phyloP scores from a whole-genome alignment of 2,329 filamentous ascomycete genomes.

The Epichloe sylvatica region DNA sequence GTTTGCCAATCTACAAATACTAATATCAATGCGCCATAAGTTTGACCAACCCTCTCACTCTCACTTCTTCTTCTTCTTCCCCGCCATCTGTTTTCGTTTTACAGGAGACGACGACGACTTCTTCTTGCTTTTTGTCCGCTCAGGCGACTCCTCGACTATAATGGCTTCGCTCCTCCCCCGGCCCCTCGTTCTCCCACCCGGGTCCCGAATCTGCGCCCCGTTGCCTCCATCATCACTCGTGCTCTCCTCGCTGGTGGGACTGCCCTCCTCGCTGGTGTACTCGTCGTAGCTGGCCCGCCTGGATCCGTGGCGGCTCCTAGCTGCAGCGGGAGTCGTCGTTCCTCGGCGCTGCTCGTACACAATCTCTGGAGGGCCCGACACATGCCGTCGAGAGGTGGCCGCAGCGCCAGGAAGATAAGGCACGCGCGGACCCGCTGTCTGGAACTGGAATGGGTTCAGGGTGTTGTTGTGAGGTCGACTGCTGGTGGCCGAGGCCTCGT shows the following conservation, averaged over 20 bases:
- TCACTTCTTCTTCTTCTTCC: constrained; percentile 18
- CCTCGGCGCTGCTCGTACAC: constrained; percentile 14
- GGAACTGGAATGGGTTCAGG: constrained; percentile 39
- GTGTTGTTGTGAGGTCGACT: constrained; percentile 10
- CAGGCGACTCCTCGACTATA: constrained; percentile 24
- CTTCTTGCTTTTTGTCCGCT: constrained; percentile 25
- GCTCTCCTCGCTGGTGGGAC: constrained; percentile 21
- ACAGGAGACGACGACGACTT: constrained; percentile 26
- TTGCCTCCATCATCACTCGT: constrained; percentile 24
- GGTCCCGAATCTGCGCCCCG: constrained; percentile 21
- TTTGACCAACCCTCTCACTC: no score
- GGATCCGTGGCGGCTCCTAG: constrained; percentile 19
- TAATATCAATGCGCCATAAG: neutral
- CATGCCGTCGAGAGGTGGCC: constrained; percentile 22
- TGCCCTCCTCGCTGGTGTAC: constrained; percentile 23
- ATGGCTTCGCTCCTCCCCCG: constrained; percentile 23
- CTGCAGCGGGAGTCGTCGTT: constrained; percentile 15
- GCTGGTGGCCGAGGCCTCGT: constrained; percentile 19
- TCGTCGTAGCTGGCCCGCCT: constrained; percentile 17
- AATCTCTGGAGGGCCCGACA: constrained; percentile 20
- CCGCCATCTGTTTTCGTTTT: constrained; percentile 26
- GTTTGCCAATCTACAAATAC: neutral
- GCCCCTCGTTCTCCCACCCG: constrained; percentile 2
- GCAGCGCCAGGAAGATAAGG: constrained; percentile 20
- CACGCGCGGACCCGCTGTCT: constrained; percentile 30